Evolutionary conservation across 352 stramenopile species (phyloP).

Genomic region (Saprolegnia diclina): DNA sequence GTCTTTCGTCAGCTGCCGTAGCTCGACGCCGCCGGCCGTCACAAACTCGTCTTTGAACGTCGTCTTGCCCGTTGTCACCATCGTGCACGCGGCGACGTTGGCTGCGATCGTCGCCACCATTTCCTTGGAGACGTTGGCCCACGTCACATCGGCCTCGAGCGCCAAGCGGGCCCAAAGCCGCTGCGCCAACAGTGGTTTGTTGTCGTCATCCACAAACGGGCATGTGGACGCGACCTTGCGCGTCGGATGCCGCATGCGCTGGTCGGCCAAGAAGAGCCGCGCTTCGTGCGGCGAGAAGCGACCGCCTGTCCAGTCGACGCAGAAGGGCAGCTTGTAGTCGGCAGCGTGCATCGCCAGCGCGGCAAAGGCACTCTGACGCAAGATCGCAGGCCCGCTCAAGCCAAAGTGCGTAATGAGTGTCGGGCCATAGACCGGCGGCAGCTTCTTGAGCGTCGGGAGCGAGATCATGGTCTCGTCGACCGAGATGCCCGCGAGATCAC

Average conservation of each 20-base stretch:
- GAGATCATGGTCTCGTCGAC: conserved; percentile 30
- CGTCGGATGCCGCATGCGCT: conserved; percentile 21
- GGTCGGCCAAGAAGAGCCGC: conserved; percentile 11
- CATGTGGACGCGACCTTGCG: conserved; percentile 30
- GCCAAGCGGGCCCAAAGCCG: conserved; percentile 35
- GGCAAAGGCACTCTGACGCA: conserved; percentile 76
- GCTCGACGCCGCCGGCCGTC: conserved; percentile 64
- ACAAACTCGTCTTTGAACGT: conserved; percentile 88
- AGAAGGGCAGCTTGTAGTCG: conserved; percentile 51
- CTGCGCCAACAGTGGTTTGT: conserved; percentile 26
- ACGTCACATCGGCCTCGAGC: conserved; percentile 28
- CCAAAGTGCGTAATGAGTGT: conserved; percentile 77
- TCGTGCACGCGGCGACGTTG: conserved; percentile 3
- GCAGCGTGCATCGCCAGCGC: conserved; percentile 53
- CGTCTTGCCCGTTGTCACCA: conserved; percentile 34
- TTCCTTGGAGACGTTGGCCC: conserved; percentile 21
- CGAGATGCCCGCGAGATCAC: conserved; percentile 48
- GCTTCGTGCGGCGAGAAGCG: not conserved
- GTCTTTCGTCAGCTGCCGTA: conserved; percentile 67
- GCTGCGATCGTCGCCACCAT: conserved; percentile 1
- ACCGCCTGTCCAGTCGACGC: conserved; percentile 42
- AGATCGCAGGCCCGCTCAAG: conserved; percentile 60
- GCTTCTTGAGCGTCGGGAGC: conserved; percentile 29
- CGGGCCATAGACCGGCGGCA: conserved; percentile 53
- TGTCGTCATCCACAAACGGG: conserved; percentile 25